Percentiles rank a stretch among this genome's conserved stretches.
Evolutionary conservation across 805 yeast species (phyloP).

Genomic region (Ogataea polymorpha): DNA sequence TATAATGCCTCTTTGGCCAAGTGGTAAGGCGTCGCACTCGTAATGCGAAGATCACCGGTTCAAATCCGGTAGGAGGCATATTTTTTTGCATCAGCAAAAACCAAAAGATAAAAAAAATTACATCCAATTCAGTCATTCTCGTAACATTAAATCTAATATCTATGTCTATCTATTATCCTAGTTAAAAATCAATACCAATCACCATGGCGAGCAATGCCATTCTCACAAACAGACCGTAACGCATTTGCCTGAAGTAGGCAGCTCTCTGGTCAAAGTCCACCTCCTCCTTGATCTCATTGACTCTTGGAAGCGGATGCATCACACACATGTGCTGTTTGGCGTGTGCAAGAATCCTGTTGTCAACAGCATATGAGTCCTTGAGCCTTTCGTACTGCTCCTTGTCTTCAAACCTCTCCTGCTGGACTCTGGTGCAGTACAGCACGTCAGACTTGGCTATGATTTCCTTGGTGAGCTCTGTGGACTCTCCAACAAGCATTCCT

Average conservation of each 20-base stretch:
- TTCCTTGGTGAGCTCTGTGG: constrained; percentile 75
- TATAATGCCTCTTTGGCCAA: constrained; percentile 40
- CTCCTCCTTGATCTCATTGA: constrained; percentile 93
- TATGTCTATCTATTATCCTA: constrained; percentile 30
- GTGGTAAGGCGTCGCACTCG: constrained; percentile 48
- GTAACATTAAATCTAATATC: not conserved
- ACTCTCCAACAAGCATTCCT: constrained; percentile 71
- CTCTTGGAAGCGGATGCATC: constrained; percentile 98
- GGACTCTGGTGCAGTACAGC: constrained; percentile 96
- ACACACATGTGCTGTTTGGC: constrained; percentile 99
- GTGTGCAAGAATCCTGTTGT: constrained; percentile 82
- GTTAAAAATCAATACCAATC: constrained; percentile 82
- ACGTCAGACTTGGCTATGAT: constrained; percentile 90
- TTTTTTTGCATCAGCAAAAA: constrained; percentile 8
- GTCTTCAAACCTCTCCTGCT: constrained; percentile 89
- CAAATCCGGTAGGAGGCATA: constrained; percentile 42
- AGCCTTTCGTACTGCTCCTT: constrained; percentile 76
- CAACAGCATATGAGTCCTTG: constrained; percentile 88
- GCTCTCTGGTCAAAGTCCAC: constrained; percentile 99
- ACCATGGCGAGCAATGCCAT: constrained; percentile 99
- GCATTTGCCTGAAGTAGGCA: constrained; percentile 99
- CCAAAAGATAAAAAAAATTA: not conserved
- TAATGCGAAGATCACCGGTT: constrained; percentile 45
- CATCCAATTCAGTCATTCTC: not conserved
- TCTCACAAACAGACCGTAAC: constrained; percentile 95